Evolutionary conservation across 164 flowering plant genomes (phyloP).

Genomic region (Nelumbo lutea): DNA sequence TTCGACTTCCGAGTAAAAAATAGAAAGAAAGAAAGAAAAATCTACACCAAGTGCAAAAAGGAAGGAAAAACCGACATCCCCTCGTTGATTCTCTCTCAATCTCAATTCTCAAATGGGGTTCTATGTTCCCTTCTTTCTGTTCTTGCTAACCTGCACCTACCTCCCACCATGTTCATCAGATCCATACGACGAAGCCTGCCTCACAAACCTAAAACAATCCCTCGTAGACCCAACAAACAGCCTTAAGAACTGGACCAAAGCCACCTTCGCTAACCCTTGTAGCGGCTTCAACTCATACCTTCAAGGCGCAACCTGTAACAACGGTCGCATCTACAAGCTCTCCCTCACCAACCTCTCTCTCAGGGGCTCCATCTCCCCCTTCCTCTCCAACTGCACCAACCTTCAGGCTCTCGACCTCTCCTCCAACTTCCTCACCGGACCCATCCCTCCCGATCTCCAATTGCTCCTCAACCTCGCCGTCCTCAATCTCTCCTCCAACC

Average conservation of each 20-base stretch:
- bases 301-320: slow-evolving; percentile 86
- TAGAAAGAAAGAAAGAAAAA: too few relatives aligned
- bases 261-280: slow-evolving; percentile 66
- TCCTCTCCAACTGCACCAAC: slow-evolving; percentile 77
- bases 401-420: slow-evolving; percentile 95
- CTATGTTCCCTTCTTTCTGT: not conserved
- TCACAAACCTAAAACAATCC: slow-evolving; percentile 43
- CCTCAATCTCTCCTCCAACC: slow-evolving; percentile 78
- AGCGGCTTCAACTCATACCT: slow-evolving; percentile 74
- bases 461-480: slow-evolving; percentile 79
- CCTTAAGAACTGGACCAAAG: slow-evolving; percentile 68
- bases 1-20: too few relatives aligned
- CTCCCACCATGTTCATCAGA: slow-evolving; percentile 29
- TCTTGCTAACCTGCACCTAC: slow-evolving; percentile 4
- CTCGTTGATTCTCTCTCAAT: too few relatives aligned
- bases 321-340: slow-evolving; percentile 89
- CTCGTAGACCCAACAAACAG: slow-evolving; percentile 54
- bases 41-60: too few relatives aligned
- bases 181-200: slow-evolving; percentile 74
- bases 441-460: slow-evolving; percentile 72
- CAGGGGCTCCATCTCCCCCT: slow-evolving; percentile 72
- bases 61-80: too few relatives aligned
- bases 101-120: slow-evolving; percentile 5
- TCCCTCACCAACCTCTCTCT: slow-evolving; percentile 64
- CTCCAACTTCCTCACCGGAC: slow-evolving; percentile 64